A percentile compares a stretch with the other conserved stretches of the same genome.
These are phyloP conservation scores for Fragilaria crotonensis DNA, from an alignment of 108 stramenopile species.

Conservation along the genomic window DNA sequence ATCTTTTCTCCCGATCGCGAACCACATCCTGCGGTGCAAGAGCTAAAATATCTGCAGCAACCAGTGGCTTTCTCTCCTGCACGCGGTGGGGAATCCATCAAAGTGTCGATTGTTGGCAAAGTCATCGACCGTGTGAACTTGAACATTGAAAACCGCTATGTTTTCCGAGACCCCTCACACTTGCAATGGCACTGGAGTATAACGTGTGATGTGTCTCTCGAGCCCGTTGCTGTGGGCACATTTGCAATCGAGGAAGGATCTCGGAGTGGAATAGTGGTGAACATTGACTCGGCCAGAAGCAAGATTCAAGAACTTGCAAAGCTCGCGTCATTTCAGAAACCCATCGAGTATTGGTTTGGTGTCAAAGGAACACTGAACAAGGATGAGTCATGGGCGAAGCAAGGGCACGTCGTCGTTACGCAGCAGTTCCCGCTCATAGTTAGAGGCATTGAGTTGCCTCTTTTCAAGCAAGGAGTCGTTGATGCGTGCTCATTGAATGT, in stretches of 20 bases:
- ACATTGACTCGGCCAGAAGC: not conserved
- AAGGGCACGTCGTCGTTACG: constrained; percentile 30
- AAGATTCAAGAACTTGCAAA: not conserved
- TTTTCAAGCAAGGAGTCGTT: not conserved
- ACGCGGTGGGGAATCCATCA: not conserved
- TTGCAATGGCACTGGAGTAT: constrained; percentile 36
- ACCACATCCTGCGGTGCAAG: constrained; percentile 85
- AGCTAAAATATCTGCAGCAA: constrained; percentile 82
- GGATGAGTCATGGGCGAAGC: constrained; percentile 26
- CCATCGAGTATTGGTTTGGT: constrained; percentile 22
- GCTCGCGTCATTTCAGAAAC: no score
- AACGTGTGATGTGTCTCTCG: constrained; percentile 6
- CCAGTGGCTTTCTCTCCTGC: constrained; percentile 41
- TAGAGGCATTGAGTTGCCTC: not conserved
- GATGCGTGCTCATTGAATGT: not conserved
- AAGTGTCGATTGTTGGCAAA: not conserved
- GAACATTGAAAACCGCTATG: constrained; percentile 33
- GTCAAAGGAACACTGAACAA: constrained; percentile 15
- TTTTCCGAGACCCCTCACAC: constrained; percentile 35
- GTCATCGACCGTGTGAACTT: not conserved
- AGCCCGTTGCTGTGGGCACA: constrained; percentile 12
- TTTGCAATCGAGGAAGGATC: not conserved
- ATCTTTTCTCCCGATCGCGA: constrained; percentile 81
- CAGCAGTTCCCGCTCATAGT: constrained; percentile 32
- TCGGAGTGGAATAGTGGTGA: not conserved